A percentile compares a stretch with the other conserved stretches of the same genome.
Evolutionary conservation across 768 basidiomycete genomes (phyloP).

Genomic region (Russula virescens): DNA sequence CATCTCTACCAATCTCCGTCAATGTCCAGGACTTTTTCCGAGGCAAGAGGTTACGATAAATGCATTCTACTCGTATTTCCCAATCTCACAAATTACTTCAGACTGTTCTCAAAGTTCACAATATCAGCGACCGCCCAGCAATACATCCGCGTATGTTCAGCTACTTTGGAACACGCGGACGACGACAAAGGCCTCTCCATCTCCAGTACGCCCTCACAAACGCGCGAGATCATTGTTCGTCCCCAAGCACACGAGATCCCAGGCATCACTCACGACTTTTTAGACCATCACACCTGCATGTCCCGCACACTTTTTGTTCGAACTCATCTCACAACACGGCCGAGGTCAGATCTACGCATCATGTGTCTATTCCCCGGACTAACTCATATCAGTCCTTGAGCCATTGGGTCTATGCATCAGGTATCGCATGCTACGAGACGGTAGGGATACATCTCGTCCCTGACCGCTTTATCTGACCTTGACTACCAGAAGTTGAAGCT

Average conservation of each 20-base stretch:
- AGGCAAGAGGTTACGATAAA: slow-evolving; percentile 54
- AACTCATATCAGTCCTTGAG: slow-evolving; percentile 46
- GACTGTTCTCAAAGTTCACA: slow-evolving; percentile 87
- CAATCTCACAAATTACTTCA: slow-evolving; percentile 30
- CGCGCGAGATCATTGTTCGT: slow-evolving; percentile 47
- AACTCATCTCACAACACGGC: slow-evolving; percentile 57
- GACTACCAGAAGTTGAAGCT: slow-evolving; percentile 57
- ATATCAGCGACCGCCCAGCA: slow-evolving; percentile 77
- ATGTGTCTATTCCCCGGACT: neutral
- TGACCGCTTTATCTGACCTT: neutral
- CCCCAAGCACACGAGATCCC: neutral
- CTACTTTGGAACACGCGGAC: slow-evolving; percentile 44
- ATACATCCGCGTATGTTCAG: slow-evolving; percentile 67
- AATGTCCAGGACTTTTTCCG: slow-evolving; percentile 98
- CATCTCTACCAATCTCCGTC: slow-evolving; percentile 78
- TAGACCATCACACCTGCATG: slow-evolving; percentile 74
- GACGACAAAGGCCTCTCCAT: slow-evolving; percentile 49
- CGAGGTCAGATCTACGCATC: slow-evolving; percentile 41
- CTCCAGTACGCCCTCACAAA: slow-evolving; percentile 40
- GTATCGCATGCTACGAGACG: slow-evolving; percentile 81
- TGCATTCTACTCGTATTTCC: neutral
- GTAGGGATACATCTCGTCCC: slow-evolving; percentile 35
- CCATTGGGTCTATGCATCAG: slow-evolving; percentile 57
- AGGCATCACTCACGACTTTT: slow-evolving; percentile 8
- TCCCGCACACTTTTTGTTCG: slow-evolving; percentile 76